Evolutionary conservation across 352 stramenopile species (phyloP), one percentile per base, ranked within the genome.

Genomic region (Thalassiosira hispida): DNA sequence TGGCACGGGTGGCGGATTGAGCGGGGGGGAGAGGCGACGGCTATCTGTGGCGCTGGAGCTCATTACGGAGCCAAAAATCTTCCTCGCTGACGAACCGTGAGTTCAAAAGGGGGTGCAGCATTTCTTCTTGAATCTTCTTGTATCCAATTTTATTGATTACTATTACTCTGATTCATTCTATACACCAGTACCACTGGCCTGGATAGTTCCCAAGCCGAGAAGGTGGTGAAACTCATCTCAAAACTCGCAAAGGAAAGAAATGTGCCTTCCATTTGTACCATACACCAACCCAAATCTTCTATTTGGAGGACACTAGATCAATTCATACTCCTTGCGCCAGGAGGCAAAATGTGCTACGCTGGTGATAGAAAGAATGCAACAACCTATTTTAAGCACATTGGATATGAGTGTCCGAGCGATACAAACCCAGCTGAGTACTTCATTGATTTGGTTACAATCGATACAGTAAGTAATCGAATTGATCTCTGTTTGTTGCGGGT

Each of bases 291-390:
- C 0, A 94, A 94, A 60, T 90, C 93, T 18, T 95, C 93, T 35
- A 96, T 97, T 42, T 98, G 97, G 80, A 65, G 95, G 52, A 85
- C 94, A 35, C 76, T 98, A 16, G 95, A 98, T 79, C 84, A 93
- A 47, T 92, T 98, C 46, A 88, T 98, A 55, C 83, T 98, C 12
- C 79, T 98, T 14, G 95, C 86, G 1, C 84, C 83, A 25, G 84
- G 89, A 27, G 92, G 91, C 1, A 65, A 82, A 27, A 85, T 94
- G 20, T 91, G 88, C 33, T 96, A 94, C 63, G 61, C 77, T 22
- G 91, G 91, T 57, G 27, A 70, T 14, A 47, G 57, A 53, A 22
- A 70, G 9, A 63, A 81, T 29, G 83, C 85, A 20, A 67, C 81
- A 18, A 20, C 59, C 18, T 92, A 95, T 61, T 95, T 95, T 78